phyloP scores from a whole-genome alignment of 1,284 basidiomycete genomes.

The Cutaneotrichosporon sp. region DNA sequence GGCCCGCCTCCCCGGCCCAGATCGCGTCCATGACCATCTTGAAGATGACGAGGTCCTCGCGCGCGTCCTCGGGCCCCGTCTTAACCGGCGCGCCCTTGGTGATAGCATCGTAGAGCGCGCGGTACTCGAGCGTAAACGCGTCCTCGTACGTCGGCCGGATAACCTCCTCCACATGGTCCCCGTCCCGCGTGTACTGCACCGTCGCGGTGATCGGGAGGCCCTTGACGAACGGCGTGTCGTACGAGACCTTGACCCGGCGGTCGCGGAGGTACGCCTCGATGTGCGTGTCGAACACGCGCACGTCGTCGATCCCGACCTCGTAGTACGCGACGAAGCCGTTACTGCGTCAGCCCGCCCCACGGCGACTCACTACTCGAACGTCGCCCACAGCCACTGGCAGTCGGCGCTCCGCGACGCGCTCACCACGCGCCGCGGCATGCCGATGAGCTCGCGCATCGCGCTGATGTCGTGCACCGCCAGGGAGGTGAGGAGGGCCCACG shows the following conservation, averaged over 20 bases:
- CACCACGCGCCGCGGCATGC: conserved; percentile 47
- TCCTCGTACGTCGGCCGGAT: conserved; percentile 54
- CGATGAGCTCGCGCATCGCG: conserved; percentile 55
- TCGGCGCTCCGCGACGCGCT: conserved; percentile 30
- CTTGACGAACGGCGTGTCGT: conserved; percentile 56
- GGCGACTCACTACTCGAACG: conserved; percentile 20
- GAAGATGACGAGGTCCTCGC: conserved; percentile 47
- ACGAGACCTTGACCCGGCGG: conserved; percentile 52
- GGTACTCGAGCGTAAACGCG: conserved; percentile 52
- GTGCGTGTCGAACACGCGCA: conserved; percentile 54
- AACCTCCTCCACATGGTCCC: conserved; percentile 40
- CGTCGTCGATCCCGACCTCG: conserved; percentile 50
- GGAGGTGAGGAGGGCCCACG: conserved; percentile 47
- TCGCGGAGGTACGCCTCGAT: conserved; percentile 55
- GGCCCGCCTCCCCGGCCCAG: not conserved
- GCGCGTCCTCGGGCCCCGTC: conserved; percentile 37
- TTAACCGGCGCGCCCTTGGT: conserved; percentile 39
- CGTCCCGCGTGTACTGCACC: conserved; percentile 41
- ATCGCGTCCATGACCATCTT: conserved; percentile 47
- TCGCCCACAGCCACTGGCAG: conserved; percentile 17
- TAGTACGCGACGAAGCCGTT: conserved; percentile 44
- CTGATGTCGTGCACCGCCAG: conserved; percentile 53
- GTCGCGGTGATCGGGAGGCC: conserved; percentile 52
- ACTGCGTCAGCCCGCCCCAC: conserved; percentile 13
- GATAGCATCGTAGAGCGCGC: conserved; percentile 43